Evolutionary conservation across 768 basidiomycete species (phyloP), one percentile per base, ranked within the genome.

Genomic region (Termitomyces sp.): DNA sequence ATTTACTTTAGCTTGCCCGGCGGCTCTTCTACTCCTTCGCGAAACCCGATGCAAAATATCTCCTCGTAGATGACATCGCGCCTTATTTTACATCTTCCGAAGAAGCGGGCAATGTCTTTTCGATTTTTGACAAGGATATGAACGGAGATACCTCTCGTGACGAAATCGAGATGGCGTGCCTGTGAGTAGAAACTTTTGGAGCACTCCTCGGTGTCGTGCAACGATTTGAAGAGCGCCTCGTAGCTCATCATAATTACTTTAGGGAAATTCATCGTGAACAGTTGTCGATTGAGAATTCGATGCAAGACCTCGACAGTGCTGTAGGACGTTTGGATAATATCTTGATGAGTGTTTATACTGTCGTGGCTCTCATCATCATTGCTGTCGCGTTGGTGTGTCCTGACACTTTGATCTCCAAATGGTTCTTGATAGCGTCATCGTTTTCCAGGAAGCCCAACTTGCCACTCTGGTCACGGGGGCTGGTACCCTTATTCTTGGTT

Each of bases 231-330:
- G 41, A 28, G n/a, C 21, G 11, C 24, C 24, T 38, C 11, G 35
- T 24, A 43, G n/a, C 35, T 55, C 45, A 58, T 54, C 43, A 56
- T 21, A 46, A 51, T 51, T 59, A 24, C 57, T 38, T 46, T 40
- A 86, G 89, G 68, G 87, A 90, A 40, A 79, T 91, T 55, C 93
- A 95, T 65, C 80, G 91, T 30, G 93, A 97, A 65, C 84, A 93
- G 56, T 71, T 92, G 38, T 86, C 87, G 19, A 82, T 97, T 43
- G 86, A 90, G 57, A 85, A 87, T 65, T 88, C 86, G 5, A 91
- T 97, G 92, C 78, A 84, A 43, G 91, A 95, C 69, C 73, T 95
- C 47, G 93, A 95, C 68, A 90, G 88, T 49, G 93, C 93, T 5
- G 92, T 95, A 14, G 85, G 90, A 17, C 78, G 88, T 26, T 71